Percentiles rank a stretch among this genome's conserved stretches.
These are phyloP conservation scores for Paecilomyces variotii DNA, from an alignment of 2,329 filamentous ascomycete genomes.

Conservation along the genomic window DNA sequence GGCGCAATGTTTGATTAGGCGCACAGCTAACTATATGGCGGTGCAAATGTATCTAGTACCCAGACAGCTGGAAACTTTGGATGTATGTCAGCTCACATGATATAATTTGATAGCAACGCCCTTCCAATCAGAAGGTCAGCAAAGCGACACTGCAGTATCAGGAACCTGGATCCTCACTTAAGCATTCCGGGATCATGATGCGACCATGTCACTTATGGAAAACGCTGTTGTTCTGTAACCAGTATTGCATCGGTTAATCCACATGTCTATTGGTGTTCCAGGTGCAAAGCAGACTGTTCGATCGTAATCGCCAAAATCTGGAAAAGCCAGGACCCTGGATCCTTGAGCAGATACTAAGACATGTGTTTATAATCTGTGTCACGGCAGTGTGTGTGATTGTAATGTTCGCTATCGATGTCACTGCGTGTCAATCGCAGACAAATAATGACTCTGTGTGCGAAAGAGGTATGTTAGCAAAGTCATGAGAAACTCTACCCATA, in stretches of 20 bases:
- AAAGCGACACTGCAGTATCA: not conserved
- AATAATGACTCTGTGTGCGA: not conserved
- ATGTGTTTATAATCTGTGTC: not conserved
- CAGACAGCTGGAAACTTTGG: not conserved
- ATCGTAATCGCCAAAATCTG: not conserved
- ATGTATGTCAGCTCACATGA: not conserved
- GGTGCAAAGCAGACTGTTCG: not conserved
- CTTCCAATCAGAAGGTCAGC: not conserved
- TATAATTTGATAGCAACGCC: not conserved
- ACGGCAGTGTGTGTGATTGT: not conserved
- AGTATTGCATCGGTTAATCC: not conserved
- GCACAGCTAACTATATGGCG: not conserved
- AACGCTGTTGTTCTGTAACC: not conserved
- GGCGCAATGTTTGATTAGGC: not conserved
- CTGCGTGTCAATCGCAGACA: not conserved
- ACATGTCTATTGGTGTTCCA: not conserved
- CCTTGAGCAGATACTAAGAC: not conserved
- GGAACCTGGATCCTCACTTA: not conserved
- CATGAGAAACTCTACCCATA: not conserved
- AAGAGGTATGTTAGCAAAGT: not conserved
- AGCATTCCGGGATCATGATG: not conserved
- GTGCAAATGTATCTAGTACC: not conserved
- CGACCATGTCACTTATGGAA: not conserved
- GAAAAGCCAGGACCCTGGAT: not conserved
- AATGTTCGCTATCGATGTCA: not conserved